Evolutionary conservation across 1,284 basidiomycete species (phyloP), one percentile per base, ranked within the genome.

Genomic region (Ganoderma lucidum): DNA sequence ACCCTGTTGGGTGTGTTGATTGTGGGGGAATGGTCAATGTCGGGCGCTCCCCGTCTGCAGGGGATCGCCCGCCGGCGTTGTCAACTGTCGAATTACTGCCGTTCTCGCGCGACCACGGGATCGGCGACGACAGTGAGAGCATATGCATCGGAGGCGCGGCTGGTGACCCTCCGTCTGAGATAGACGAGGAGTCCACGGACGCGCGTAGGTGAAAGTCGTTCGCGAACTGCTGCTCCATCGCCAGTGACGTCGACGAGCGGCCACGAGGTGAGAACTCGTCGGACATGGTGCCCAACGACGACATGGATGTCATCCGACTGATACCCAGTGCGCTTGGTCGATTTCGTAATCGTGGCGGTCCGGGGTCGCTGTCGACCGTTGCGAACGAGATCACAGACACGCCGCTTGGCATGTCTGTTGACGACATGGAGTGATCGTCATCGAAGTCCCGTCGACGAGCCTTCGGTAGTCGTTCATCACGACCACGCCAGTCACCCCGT

Each of bases 391-490:
- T 89, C 59, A 88, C 87, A 8, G 92, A 93, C 83, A 92, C 85
- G 64, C 92, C 83, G 74, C 92, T 93, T 73, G 90, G 90, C 39
- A 94, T 84, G 75, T 95, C 94, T 51, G 93, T 93, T 42, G 93
- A 95, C 66, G 93, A 94, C 87, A 94, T 93, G 55, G 94, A 96
- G 80, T 95, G 94, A 79, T 96, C 94, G 79, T 96, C 95, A 79
- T 96, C 95, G 73, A 88, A 91, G 76, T 95, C 93, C 77, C 92
- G 86, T 77, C 93, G 88, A 74, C 95, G 88, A 70, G 91, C 93
- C 83, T 96, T 96, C 65, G 89, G 78, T 77, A 88, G 81, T 63
- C 94, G 87, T 77, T 93, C 85, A 68, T 87, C 86, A 61, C 84
- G 79, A 56, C 69, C 45, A 77, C 86, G 85, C 84, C 88, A 87